Base-by-base conservation (phyloP, 352 stramenopile species). In the Phytopythium oedochilum region DNA sequence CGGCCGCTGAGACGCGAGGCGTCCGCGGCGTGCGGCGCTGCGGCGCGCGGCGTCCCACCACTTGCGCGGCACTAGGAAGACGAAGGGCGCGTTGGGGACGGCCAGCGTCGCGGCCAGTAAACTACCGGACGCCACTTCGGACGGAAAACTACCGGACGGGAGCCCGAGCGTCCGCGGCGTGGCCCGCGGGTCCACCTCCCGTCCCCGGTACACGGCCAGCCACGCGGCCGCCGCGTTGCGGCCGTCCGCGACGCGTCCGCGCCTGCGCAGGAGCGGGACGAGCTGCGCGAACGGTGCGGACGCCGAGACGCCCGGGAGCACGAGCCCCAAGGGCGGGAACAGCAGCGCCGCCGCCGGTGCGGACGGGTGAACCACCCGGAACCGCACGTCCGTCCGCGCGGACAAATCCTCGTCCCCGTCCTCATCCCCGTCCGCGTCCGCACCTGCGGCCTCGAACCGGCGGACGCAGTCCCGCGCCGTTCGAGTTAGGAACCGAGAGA, bases 41-140 rank as follows among this genome's bases (percentile, higher is more conserved):
- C 75, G 72, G 0, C 72, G 72, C 43, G 64, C 76, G 48, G 80
- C 64, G 55, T 83, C 70, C 72, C 75, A 86, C 75, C 75, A 83
- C 54, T 66, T 70, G 18, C 67, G 67, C 5, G 63, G 53, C 47
- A 86, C 75, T 23, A 86, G 58, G 50, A 71, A 80, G 31, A 86
- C 65, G 20, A 86, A 36, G 11, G 67, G 70, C 12, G 58, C 65
- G 2, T 57, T 70, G n/a, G 59, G 53, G 49, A 71, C 71, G 20
- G 61, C 59, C 14, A 74, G 51, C 36, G 31, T 20, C 40, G 14
- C 40, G 22, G 26, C 14, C 22, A 14, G 17, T 14, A 31, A 11
- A 15, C 40, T 47, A 12, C 18, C 40, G 18, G 40, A 26, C n/a
- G 18, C n/a, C n/a, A n/a, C n/a, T n/a, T n/a, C 39, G n/a, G 39